Evolutionary conservation across 1,284 basidiomycete species (phyloP), one percentile per base, ranked within the genome.

Genomic region (Rhodotorula sp.): DNA sequence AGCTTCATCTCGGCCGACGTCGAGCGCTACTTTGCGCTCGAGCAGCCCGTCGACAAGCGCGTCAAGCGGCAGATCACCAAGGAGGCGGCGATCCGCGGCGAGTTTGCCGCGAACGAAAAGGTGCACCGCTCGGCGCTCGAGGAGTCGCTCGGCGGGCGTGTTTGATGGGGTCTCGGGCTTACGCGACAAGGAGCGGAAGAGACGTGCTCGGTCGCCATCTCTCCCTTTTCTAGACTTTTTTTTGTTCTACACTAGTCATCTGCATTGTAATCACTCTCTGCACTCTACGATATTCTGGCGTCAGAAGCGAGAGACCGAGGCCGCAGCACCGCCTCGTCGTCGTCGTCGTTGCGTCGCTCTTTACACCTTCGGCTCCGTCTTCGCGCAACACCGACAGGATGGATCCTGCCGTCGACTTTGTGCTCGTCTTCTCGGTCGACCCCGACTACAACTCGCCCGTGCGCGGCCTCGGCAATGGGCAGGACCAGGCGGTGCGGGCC

Each of bases 1-100:
- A 66, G 66, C 25, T 74, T 68, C 70, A 71, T 77, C 58, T 71
- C 77, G 23, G 52, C 69, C 54, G 71, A 70, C 46, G 72, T 78
- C 66, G 61, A 58, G 14, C 27, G 45, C 7, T 78, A 76, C 76
- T 78, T 78, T 58, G 57, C 41, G n/a, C 62, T 52, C 66, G 70
- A 74, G 60, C 66, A 62, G 10, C 49, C 63, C 13, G 41, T 61
- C 23, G 61, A 64, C 41, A 59, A 65, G 52, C 59, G 66, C 46
- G 66, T 68, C 45, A 48, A 64, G 41, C 58, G 58, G n/a, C 75
- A 77, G 67, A 63, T 62, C 46, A 62, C 66, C 7, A 77, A 77
- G 67, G 73, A 75, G 61, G 53, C 48, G 17, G 71, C 70, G 23
- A 60, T 77, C 14, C 63, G 64, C 46, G 62, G 56, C 10, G 61